Conservation (phyloP, 2,329 filamentous ascomycete genomes). For the Cercospora canescens region DNA sequence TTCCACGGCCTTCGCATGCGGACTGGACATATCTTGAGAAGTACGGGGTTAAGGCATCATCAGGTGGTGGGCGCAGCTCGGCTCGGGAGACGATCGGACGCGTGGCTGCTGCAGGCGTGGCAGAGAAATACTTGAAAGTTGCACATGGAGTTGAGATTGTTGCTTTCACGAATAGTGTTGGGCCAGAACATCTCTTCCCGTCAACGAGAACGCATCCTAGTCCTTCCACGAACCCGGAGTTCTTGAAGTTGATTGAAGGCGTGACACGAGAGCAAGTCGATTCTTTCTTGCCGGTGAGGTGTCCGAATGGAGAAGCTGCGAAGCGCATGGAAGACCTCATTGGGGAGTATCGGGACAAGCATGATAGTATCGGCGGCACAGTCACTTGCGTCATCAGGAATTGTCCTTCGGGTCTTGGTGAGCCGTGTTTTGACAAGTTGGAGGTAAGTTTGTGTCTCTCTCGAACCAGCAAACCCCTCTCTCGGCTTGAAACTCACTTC, state of each 20-base stretch:
- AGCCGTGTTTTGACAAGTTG: slow-evolving; percentile 94
- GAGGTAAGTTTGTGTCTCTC: slow-evolving; percentile 50
- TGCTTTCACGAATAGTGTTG: slow-evolving; percentile 85
- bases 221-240: slow-evolving; percentile 73
- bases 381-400: slow-evolving; percentile 93
- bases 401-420: slow-evolving; percentile 80
- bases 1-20: slow-evolving; percentile 87
- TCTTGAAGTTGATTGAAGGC: slow-evolving; percentile 69
- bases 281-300: slow-evolving; percentile 80
- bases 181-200: slow-evolving; percentile 74
- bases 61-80: slow-evolving; percentile 83
- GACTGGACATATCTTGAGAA: slow-evolving; percentile 98
- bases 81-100: slow-evolving; percentile 92
- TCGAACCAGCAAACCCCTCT: not conserved
- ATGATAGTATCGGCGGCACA: slow-evolving; percentile 91
- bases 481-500: not conserved
- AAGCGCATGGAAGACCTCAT: slow-evolving; percentile 77
- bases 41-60: slow-evolving; percentile 90
- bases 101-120: slow-evolving; percentile 87
- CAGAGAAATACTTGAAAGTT: slow-evolving; percentile 84
- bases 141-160: slow-evolving; percentile 88
- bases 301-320: slow-evolving; percentile 67
- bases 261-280: slow-evolving; percentile 79
- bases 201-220: slow-evolving; percentile 67
- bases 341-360: slow-evolving; percentile 70